Conservation (phyloP, 176 grass and related monocot genomes). For the Musa beccarii region DNA sequence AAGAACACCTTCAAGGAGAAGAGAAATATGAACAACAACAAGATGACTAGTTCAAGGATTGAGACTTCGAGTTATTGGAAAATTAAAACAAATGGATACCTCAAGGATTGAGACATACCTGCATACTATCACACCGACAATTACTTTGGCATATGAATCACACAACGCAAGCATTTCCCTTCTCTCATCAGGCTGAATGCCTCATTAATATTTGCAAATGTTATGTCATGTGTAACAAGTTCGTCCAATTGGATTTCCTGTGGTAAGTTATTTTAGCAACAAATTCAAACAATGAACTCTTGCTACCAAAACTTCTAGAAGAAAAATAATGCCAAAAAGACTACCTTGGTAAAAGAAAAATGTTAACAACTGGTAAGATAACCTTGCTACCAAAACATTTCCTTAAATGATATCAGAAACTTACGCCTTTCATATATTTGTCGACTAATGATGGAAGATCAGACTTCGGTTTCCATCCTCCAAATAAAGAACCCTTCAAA, state of each 20-base stretch:
- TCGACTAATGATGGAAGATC: conserved; percentile 71
- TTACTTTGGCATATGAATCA: conserved; percentile 71
- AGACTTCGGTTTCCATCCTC: conserved; percentile 96
- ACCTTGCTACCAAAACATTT: neutral
- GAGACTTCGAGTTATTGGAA: neutral
- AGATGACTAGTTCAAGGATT: no score
- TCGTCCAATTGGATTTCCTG: conserved; percentile 86
- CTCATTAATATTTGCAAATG: conserved; percentile 67
- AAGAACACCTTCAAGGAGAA: no score
- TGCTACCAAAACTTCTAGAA: neutral
- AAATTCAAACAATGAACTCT: neutral
- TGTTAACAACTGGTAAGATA: neutral
- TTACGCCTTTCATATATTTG: conserved; percentile 73
- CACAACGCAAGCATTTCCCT: conserved; percentile 76
- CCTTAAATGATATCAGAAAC: neutral
- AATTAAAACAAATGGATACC: neutral
- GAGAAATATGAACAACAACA: no score
- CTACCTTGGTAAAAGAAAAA: neutral
- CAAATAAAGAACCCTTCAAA: conserved; percentile 93
- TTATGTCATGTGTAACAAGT: conserved; percentile 79
- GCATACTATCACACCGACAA: neutral
- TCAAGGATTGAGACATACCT: neutral
- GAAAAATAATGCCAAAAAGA: neutral
- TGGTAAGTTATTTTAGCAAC: conserved; percentile 21
- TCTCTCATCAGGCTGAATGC: conserved; percentile 71